Evolutionary conservation across 2,329 filamentous ascomycete species (phyloP).

Genomic region (Diplodia intermedia): DNA sequence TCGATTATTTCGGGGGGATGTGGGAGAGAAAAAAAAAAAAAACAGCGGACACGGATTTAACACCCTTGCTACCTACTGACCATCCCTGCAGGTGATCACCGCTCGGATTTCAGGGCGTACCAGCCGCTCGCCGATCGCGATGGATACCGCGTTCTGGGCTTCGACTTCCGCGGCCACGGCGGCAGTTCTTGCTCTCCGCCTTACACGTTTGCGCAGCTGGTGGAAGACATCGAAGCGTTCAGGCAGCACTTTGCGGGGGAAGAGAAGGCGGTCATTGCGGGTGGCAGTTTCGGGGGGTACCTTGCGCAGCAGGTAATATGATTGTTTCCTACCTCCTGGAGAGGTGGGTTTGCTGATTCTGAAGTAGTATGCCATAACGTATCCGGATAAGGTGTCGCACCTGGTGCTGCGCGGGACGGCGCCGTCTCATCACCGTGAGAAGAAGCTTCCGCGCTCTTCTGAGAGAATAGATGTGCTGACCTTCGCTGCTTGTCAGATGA

Average conservation of each 20-base stretch:
- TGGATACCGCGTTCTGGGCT: constrained; percentile 45
- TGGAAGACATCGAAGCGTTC: constrained; percentile 49
- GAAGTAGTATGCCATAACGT: constrained; percentile 48
- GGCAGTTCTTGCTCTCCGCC: constrained; percentile 46
- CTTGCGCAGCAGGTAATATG: constrained; percentile 47
- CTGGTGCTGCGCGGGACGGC: constrained; percentile 50
- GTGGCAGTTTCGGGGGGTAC: constrained; percentile 52
- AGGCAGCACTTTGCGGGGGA: constrained; percentile 40
- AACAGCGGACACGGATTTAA: neutral
- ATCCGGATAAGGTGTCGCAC: constrained; percentile 42
- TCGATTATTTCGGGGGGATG: no score
- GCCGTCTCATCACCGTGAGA: constrained; percentile 48
- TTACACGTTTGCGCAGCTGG: constrained; percentile 41
- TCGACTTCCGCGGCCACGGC: constrained; percentile 50
- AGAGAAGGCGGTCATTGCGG: constrained; percentile 44
- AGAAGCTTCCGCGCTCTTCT: constrained; percentile 4
- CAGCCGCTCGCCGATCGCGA: constrained; percentile 38
- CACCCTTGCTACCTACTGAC: no score
- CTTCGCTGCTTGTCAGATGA: constrained; percentile 40
- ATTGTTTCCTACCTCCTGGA: no score
- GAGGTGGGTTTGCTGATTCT: neutral
- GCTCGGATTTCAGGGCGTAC: constrained; percentile 46
- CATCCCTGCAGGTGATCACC: constrained; percentile 42
- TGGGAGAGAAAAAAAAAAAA: neutral
- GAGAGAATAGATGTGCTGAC: neutral